phyloP scores from a whole-genome alignment of 2,329 filamentous ascomycete species.

The Lecanicillium sp. region DNA sequence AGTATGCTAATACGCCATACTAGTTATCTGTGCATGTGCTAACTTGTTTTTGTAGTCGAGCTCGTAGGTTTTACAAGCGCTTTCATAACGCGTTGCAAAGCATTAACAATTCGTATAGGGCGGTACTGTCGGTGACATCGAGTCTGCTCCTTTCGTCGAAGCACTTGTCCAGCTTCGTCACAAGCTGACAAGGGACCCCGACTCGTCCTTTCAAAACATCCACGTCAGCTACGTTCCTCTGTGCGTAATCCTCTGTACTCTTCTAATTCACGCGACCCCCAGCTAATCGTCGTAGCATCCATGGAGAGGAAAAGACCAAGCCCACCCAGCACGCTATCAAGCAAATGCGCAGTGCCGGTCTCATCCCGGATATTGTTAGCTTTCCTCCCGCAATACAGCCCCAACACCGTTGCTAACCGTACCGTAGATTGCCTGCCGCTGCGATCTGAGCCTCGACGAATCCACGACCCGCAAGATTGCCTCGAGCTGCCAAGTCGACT shows the following conservation, averaged over 20 bases:
- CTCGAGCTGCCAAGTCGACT: slow-evolving; percentile 77
- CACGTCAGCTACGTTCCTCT: slow-evolving; percentile 84
- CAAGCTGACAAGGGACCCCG: slow-evolving; percentile 53
- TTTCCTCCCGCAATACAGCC: too few species aligned
- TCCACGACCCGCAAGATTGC: slow-evolving; percentile 81
- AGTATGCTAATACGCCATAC: slow-evolving; percentile 39
- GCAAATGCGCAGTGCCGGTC: slow-evolving; percentile 71
- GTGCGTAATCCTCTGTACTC: too few species aligned
- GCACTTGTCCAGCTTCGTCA: slow-evolving; percentile 72
- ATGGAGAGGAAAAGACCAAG: slow-evolving; percentile 86
- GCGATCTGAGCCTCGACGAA: slow-evolving; percentile 65
- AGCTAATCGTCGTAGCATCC: slow-evolving; percentile 15
- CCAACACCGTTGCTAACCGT: background rate
- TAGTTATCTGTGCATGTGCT: slow-evolving; percentile 6
- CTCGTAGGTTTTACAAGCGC: slow-evolving; percentile 19
- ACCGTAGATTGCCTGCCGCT: slow-evolving; percentile 82
- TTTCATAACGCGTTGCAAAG: background rate
- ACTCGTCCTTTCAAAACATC: slow-evolving; percentile 71
- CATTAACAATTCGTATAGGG: background rate
- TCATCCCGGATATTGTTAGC: slow-evolving; percentile 59
- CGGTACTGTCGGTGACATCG: slow-evolving; percentile 54
- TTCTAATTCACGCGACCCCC: too few species aligned
- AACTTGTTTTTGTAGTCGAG: slow-evolving; percentile 21
- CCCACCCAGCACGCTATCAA: slow-evolving; percentile 89
- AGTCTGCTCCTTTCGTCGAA: slow-evolving; percentile 81